Percentiles rank a stretch among this genome's conserved stretches.
Conservation (phyloP, 768 basidiomycete genomes). For the Mycena albidolilacea region DNA sequence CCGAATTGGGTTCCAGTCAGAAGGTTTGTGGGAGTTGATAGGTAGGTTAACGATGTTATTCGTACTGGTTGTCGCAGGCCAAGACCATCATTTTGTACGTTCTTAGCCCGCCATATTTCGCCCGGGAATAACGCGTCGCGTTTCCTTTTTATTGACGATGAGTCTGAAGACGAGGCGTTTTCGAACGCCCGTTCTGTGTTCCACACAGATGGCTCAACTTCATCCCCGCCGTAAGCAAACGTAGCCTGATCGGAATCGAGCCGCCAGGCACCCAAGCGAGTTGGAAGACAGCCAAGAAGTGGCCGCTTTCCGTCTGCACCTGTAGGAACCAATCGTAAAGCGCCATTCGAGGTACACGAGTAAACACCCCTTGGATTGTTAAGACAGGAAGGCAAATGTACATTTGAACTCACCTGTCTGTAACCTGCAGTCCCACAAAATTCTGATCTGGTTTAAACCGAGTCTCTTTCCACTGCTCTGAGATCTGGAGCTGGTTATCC, state of each 20-base stretch:
- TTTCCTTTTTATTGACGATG: constrained; percentile 69
- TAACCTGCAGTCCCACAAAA: constrained; percentile 74
- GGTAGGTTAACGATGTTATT: constrained; percentile 77
- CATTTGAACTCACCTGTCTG: constrained; percentile 57
- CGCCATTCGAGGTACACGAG: constrained; percentile 85
- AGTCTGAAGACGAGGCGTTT: constrained; percentile 35
- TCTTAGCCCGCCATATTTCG: constrained; percentile 90
- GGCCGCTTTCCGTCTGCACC: constrained; percentile 43
- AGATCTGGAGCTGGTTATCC: constrained; percentile 58
- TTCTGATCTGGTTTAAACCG: constrained; percentile 65
- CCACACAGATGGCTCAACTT: constrained; percentile 90
- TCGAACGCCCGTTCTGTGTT: constrained; percentile 69
- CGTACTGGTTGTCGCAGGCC: constrained; percentile 85
- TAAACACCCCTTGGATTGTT: constrained; percentile 61
- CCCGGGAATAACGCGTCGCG: constrained; percentile 74
- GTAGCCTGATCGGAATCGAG: constrained; percentile 64
- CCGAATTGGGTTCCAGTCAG: constrained; percentile 83
- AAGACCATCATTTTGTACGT: constrained; percentile 85
- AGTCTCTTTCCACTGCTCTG: constrained; percentile 75
- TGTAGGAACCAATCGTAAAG: constrained; percentile 66
- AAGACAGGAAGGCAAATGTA: background rate
- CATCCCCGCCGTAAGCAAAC: constrained; percentile 89
- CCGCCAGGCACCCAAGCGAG: constrained; percentile 78
- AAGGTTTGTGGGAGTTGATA: constrained; percentile 64
- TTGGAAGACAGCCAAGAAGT: constrained; percentile 67